Evolutionary conservation across 768 basidiomycete genomes (phyloP).

Genomic region (Gyrodon lividus): DNA sequence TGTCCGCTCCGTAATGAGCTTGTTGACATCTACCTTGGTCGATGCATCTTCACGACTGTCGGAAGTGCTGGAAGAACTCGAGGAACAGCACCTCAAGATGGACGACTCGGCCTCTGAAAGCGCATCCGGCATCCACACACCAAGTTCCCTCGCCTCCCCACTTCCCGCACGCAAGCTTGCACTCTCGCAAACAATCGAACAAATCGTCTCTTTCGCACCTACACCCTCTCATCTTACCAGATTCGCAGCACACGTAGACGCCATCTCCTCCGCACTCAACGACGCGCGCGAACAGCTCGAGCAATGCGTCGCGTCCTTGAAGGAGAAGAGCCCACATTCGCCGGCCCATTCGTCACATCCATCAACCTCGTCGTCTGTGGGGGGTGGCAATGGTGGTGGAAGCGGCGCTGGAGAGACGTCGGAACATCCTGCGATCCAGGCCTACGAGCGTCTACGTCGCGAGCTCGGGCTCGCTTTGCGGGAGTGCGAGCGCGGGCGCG

Average conservation of each 20-base stretch:
- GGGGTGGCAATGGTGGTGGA: not conserved
- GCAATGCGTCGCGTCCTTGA: slow-evolving; percentile 58
- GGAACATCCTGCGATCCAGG: slow-evolving; percentile 54
- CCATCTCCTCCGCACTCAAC: slow-evolving; percentile 64
- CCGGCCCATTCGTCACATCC: slow-evolving; percentile 20
- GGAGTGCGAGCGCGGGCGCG: slow-evolving; percentile 80
- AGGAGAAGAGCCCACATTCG: slow-evolving; percentile 28
- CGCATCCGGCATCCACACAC: slow-evolving; percentile 10
- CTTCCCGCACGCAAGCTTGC: slow-evolving; percentile 13
- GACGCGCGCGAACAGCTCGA: slow-evolving; percentile 70
- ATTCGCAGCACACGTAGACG: slow-evolving; percentile 72
- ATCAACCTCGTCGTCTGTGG: slow-evolving; percentile 11
- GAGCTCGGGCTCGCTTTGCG: slow-evolving; percentile 77
- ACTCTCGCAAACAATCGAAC: slow-evolving; percentile 13
- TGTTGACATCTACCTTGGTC: slow-evolving; percentile 64
- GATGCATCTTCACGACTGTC: slow-evolving; percentile 63
- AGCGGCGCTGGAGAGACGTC: slow-evolving; percentile 14
- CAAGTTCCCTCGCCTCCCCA: slow-evolving; percentile 19
- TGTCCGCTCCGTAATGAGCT: slow-evolving; percentile 68
- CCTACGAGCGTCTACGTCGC: slow-evolving; percentile 72
- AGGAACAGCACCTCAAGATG: slow-evolving; percentile 45
- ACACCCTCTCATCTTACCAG: slow-evolving; percentile 66
- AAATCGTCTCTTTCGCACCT: slow-evolving; percentile 61
- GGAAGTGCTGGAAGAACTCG: slow-evolving; percentile 61
- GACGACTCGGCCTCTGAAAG: slow-evolving; percentile 45